Base-by-base conservation (phyloP, 768 basidiomycete species). In the Boletus eberwhitei region DNA sequence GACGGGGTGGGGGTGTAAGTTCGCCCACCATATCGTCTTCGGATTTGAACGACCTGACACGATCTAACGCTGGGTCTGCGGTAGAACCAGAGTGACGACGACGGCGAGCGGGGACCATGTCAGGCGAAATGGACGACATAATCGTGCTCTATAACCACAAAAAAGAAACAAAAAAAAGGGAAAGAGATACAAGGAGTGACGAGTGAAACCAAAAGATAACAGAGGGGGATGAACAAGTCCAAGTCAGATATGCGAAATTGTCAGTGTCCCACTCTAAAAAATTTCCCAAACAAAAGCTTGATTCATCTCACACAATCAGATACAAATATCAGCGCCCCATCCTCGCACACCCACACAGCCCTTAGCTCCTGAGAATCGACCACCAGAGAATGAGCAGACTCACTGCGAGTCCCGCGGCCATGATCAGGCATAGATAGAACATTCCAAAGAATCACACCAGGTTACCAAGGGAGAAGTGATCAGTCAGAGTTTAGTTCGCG, bases 11-110 rank as follows among this genome's bases (percentile, higher is more conserved):
- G 7, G 84, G 81, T 1, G 74, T 63, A 22, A 80, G 61, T 8
- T 58, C 54, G 42, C 53, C 22, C 38, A 70, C 66, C n/a, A 52
- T 58, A 32, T 55, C 50, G 55, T 57, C 61, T 49, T 60, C 64
- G 42, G 46, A 12, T 53, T 43, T 55, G 50, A 49, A 67, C 50
- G 59, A 58, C 17, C 59, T 29, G 16, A 54, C 46, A 32, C 44
- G 58, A 60, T 55, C 67, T 48, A 57, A 64, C 44, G 66, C 67
- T 64, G 63, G 73, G 60, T 66, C 74, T 56, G 74, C 76, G 13
- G 64, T 67, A 13, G 82, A 82, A 45, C 81, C 79, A 31, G 86
- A 87, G 67, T 88, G 85, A 48, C 87, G 81, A 58, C 87, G 80
- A 48, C 77, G 80, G 43, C 84, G 81, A 34, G 45, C 53, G 16